Evolutionary conservation across 768 basidiomycete genomes (phyloP).

Genomic region (Calocybe indica): DNA sequence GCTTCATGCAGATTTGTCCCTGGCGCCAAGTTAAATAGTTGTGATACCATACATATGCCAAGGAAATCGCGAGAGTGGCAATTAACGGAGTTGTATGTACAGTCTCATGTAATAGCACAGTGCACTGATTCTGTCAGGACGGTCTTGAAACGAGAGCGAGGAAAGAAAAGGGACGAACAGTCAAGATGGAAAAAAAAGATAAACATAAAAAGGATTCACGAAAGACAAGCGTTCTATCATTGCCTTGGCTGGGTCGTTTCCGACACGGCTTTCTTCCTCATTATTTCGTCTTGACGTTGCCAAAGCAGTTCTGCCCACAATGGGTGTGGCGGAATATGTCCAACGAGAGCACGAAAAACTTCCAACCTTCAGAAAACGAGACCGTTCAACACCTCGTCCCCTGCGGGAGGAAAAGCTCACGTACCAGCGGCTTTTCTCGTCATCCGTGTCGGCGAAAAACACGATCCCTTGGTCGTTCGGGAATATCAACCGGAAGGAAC

Average conservation of each 20-base stretch:
- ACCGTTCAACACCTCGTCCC: conserved; percentile 1
- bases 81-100: too few relatives aligned
- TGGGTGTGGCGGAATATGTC: conserved; percentile 87
- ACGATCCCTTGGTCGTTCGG: conserved; percentile 70
- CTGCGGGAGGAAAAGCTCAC: conserved; percentile 13
- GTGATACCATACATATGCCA: too few relatives aligned
- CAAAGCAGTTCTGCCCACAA: conserved; percentile 90
- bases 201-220: too few relatives aligned
- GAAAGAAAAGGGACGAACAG: too few relatives aligned
- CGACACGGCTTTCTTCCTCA: conserved; percentile 25
- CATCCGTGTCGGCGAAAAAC: conserved; percentile 89
- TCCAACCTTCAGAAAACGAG: conserved; percentile 58
- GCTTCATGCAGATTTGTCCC: too few relatives aligned
- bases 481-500: conserved; percentile 84
- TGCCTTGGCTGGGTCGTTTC: not conserved
- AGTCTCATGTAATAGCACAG: too few relatives aligned
- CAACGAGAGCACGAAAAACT: conserved; percentile 77
- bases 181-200: too few relatives aligned
- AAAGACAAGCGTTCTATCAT: too few relatives aligned
- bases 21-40: too few relatives aligned
- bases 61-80: too few relatives aligned
- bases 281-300: conserved; percentile 63
- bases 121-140: too few relatives aligned
- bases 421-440: conserved; percentile 84
- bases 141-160: too few relatives aligned